A percentile compares a stretch with the other conserved stretches of the same genome.
These are phyloP conservation scores for Sordariomycetes sp. DNA, from an alignment of 2,329 filamentous ascomycete genomes.

Conservation along the genomic window DNA sequence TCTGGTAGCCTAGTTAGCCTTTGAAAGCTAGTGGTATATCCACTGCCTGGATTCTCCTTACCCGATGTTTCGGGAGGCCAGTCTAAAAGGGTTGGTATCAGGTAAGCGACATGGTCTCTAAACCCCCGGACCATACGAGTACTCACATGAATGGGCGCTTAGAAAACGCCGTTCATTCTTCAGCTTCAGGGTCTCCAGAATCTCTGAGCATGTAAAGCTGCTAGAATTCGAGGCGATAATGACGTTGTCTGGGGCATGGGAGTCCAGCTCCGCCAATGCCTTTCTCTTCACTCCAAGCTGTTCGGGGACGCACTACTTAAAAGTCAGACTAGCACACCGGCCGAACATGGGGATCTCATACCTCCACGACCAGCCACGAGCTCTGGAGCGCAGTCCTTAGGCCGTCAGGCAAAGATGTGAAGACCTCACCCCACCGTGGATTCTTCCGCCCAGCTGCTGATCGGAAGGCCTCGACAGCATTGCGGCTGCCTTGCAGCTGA, in stretches of 20 bases:
- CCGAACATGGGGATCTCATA: constrained; percentile 4
- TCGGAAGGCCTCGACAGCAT: constrained; percentile 15
- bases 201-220: constrained; percentile 30
- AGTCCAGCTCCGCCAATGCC: constrained; percentile 26
- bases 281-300: constrained; percentile 26
- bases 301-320: constrained; percentile 32
- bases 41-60: constrained; percentile 2
- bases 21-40: not conserved
- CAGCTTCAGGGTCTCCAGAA: constrained; percentile 23
- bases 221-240: constrained; percentile 36
- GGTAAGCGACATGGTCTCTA: not conserved
- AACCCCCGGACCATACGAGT: not conserved
- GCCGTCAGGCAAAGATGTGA: constrained; percentile 10
- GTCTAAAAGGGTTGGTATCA: constrained; percentile 8
- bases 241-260: constrained; percentile 18
- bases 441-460: not conserved
- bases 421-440: constrained; percentile 11
- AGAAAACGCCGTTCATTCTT: constrained; percentile 22
- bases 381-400: constrained; percentile 11
- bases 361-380: constrained; percentile 18
- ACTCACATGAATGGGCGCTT: constrained; percentile 31
- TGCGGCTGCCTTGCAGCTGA: constrained; percentile 15
- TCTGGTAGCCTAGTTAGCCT: constrained; percentile 4
- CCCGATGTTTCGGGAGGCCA: constrained; percentile 20
- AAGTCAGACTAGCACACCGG: constrained; percentile 4